Conservation (phyloP, 192 early-diverging fungal species). For the Backusella morwellensis region DNA sequence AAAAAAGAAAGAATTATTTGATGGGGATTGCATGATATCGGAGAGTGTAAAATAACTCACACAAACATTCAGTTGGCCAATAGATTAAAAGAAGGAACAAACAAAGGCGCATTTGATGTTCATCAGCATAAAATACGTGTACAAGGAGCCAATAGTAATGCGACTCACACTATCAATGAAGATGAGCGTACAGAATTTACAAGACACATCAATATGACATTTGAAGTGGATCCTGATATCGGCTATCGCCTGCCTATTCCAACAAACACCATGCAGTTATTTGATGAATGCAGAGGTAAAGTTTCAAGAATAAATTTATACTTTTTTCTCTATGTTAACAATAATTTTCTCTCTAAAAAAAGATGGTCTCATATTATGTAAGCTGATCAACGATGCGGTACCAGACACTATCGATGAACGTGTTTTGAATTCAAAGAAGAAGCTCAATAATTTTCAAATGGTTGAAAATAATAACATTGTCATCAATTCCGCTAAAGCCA, state of each 20-base stretch:
- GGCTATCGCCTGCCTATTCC: slow-evolving; percentile 90
- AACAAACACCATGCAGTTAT: slow-evolving; percentile 91
- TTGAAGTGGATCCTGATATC: slow-evolving; percentile 81
- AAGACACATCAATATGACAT: slow-evolving; percentile 87
- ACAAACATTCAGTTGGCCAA: slow-evolving; percentile 41
- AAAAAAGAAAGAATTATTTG: neutral
- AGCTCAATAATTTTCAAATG: slow-evolving; percentile 93
- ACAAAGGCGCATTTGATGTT: slow-evolving; percentile 48
- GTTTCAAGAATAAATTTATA: neutral
- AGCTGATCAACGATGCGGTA: slow-evolving; percentile 97
- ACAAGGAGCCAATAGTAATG: slow-evolving; percentile 81
- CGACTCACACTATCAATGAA: slow-evolving; percentile 97
- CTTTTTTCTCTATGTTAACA: neutral
- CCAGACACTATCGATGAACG: slow-evolving; percentile 99
- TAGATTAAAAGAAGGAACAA: slow-evolving; percentile 49
- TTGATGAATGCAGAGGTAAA: slow-evolving; percentile 88
- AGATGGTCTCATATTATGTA: slow-evolving; percentile 92
- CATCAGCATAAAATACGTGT: slow-evolving; percentile 85
- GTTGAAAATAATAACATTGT: slow-evolving; percentile 99
- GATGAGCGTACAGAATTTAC: slow-evolving; percentile 98
- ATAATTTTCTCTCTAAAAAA: neutral
- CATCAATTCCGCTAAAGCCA: slow-evolving; percentile 98
- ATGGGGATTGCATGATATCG: neutral
- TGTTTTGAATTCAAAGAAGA: slow-evolving; percentile 88
- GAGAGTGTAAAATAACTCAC: neutral